A percentile compares a stretch with the other conserved stretches of the same genome.
phyloP scores from a whole-genome alignment of 257 asterid species.

The Solanum peruvianum region DNA sequence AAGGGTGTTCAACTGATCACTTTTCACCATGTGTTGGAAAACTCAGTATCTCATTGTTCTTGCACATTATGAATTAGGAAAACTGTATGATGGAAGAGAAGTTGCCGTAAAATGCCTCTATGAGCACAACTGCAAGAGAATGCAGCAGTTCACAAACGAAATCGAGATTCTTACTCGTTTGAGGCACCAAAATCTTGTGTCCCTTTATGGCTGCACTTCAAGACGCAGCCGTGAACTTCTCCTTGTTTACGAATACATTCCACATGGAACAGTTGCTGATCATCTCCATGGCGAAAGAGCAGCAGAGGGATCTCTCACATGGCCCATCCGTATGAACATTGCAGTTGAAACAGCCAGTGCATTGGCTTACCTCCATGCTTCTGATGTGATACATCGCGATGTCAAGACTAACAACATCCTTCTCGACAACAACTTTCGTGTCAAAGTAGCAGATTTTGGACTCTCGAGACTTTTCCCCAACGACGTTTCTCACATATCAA shows the following conservation, averaged over 20 bases:
- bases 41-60: not conserved
- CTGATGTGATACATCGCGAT: not conserved
- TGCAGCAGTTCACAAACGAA: not conserved
- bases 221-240: constrained; percentile 1
- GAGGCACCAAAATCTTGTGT: constrained; percentile 1
- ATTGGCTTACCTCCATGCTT: constrained; percentile 2
- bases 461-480: not conserved
- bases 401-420: not conserved
- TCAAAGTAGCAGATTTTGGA: constrained; percentile 3
- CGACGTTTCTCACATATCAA: not conserved
- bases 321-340: not conserved
- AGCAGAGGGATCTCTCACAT: not conserved
- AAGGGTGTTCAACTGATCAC: not conserved
- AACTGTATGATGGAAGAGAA: constrained; percentile 1
- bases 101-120: constrained; percentile 1
- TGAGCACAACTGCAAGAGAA: constrained; percentile 4
- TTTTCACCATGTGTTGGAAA: not conserved
- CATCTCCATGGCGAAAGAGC: not conserved
- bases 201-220: constrained; percentile 3
- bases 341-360: constrained; percentile 3
- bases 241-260: constrained; percentile 2
- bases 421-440: not conserved
- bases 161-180: not conserved
- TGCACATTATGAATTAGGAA: not conserved
- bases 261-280: not conserved